These are phyloP conservation scores for Berberis thunbergii DNA, from an alignment of 164 flowering plant genomes.

Conservation along the genomic window DNA sequence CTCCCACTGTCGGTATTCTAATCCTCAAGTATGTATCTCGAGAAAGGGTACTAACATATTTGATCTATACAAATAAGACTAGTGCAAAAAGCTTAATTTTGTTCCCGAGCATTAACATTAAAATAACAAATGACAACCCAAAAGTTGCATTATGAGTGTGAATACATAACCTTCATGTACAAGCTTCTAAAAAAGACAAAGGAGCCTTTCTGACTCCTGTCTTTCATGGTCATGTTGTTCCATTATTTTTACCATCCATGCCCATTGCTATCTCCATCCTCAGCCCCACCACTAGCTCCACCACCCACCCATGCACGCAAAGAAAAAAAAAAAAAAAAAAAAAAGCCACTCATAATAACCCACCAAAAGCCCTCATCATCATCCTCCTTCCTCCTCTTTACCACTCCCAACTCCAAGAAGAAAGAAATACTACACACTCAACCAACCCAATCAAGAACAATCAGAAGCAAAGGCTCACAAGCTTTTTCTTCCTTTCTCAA, in stretches of 20 bases:
- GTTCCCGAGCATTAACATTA: too few relatives aligned
- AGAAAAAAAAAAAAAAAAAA: constrained; percentile 32
- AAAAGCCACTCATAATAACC: constrained; percentile 10
- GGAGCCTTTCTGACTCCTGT: constrained; percentile 6
- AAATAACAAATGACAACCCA: too few relatives aligned
- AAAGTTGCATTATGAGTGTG: too few relatives aligned
- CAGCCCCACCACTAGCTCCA: too few relatives aligned
- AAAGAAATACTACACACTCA: not conserved
- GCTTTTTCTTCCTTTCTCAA: not conserved
- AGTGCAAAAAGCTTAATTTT: too few relatives aligned
- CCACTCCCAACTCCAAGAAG: not conserved
- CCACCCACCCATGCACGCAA: constrained; percentile 30
- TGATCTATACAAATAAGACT: too few relatives aligned
- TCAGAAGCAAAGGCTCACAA: not conserved
- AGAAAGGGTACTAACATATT: too few relatives aligned
- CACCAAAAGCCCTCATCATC: constrained; percentile 29
- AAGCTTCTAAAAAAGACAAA: constrained; percentile 15
- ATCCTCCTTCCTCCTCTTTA: not conserved
- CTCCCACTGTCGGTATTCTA: too few relatives aligned
- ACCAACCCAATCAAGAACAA: not conserved
- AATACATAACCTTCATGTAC: constrained; percentile 6
- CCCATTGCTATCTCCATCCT: constrained; percentile 1
- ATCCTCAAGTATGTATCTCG: too few relatives aligned
- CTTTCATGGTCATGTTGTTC: not conserved
- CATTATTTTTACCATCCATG: too few relatives aligned